phyloP scores from a whole-genome alignment of 768 basidiomycete genomes.

The Russula sp. region DNA sequence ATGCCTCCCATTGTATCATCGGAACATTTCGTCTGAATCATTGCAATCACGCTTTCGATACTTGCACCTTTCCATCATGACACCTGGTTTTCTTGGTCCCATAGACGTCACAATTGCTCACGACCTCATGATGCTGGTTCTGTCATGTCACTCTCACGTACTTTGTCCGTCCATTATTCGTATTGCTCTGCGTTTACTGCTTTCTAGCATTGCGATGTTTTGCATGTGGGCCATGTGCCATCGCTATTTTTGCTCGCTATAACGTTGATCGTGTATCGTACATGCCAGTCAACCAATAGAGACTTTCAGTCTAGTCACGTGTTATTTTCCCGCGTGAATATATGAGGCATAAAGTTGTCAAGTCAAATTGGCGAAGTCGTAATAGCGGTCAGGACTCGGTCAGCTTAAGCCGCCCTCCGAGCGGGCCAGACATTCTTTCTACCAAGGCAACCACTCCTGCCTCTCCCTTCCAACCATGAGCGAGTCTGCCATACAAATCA shows the following conservation, averaged over 20 bases:
- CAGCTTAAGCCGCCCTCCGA: not conserved
- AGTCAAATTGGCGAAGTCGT: not conserved
- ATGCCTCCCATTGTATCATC: conserved; percentile 23
- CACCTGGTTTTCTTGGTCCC: conserved; percentile 19
- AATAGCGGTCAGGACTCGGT: not conserved
- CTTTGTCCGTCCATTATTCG: conserved; percentile 24
- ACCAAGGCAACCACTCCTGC: conserved; percentile 1
- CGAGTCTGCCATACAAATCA: conserved; percentile 45
- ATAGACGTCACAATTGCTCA: conserved; percentile 25
- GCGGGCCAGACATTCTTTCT: conserved; percentile 1
- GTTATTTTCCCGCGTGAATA: conserved; percentile 9
- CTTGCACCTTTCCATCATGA: conserved; percentile 27
- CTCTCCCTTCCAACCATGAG: conserved; percentile 33
- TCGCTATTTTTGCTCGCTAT: conserved; percentile 20
- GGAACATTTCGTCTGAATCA: conserved; percentile 24
- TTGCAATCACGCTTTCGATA: conserved; percentile 27
- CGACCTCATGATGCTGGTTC: conserved; percentile 30
- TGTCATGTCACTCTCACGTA: conserved; percentile 28
- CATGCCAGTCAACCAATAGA: conserved; percentile 1
- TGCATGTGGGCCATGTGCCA: conserved; percentile 16
- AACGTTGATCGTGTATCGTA: conserved; percentile 27
- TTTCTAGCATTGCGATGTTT: conserved; percentile 26
- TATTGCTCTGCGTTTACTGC: conserved; percentile 31
- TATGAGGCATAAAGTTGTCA: not conserved
- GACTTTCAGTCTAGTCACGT: not conserved